phyloP scores from a whole-genome alignment of 148 eudicot species.

The Agrostemma githago region DNA sequence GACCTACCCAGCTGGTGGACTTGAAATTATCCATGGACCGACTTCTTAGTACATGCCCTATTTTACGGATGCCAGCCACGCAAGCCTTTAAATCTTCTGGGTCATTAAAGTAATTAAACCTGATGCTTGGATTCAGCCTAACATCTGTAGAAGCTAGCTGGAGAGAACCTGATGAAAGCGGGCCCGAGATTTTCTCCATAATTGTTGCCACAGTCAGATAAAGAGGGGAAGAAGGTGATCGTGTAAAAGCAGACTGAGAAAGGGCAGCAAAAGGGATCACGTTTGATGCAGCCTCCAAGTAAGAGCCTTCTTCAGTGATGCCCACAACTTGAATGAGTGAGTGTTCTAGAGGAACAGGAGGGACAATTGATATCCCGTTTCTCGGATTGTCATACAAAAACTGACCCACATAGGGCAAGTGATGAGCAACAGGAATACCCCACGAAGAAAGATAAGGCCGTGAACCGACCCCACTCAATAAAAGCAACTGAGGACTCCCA shows the following conservation, averaged over 20 bases:
- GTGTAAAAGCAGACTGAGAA: constrained; percentile 44
- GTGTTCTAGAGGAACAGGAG: constrained; percentile 72
- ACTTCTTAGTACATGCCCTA: constrained; percentile 56
- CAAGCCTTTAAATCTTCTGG: constrained; percentile 68
- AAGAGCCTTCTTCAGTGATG: constrained; percentile 66
- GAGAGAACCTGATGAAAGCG: constrained; percentile 63
- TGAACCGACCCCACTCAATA: constrained; percentile 86
- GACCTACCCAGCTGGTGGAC: constrained; percentile 47
- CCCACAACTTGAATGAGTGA: constrained; percentile 96
- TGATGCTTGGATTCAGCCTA: constrained; percentile 54
- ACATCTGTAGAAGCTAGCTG: constrained; percentile 73
- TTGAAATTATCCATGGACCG: constrained; percentile 60
- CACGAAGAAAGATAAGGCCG: constrained; percentile 77
- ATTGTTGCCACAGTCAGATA: constrained; percentile 73
- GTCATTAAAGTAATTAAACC: constrained; percentile 75
- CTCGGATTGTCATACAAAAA: constrained; percentile 87
- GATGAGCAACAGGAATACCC: constrained; percentile 78
- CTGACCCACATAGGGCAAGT: constrained; percentile 79
- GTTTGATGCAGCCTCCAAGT: constrained; percentile 82
- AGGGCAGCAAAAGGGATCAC: constrained; percentile 57
- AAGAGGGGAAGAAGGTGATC: constrained; percentile 44
- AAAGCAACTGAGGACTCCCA: constrained; percentile 80
- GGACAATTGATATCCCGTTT: constrained; percentile 82
- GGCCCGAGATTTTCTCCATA: constrained; percentile 82
- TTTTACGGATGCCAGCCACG: constrained; percentile 61